Evolutionary conservation across 805 yeast genomes (phyloP).

Genomic region (Komagataella kurtzmanii): DNA sequence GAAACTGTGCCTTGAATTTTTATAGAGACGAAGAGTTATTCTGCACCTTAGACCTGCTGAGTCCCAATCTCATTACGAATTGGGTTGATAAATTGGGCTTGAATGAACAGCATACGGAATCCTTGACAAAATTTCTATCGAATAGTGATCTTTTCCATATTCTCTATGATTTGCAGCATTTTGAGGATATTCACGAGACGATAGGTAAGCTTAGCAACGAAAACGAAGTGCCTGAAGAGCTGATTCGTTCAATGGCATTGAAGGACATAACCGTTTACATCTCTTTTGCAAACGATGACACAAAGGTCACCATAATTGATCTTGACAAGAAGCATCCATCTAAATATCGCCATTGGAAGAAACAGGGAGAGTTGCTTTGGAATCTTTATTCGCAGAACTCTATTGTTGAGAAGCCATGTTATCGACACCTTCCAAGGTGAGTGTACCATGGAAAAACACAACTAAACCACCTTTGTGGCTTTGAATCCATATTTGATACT

Average conservation of each 20-base stretch:
- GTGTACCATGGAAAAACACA: constrained; percentile 16
- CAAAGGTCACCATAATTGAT: constrained; percentile 23
- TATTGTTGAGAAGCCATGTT: not conserved
- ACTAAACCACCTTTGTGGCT: constrained; percentile 2
- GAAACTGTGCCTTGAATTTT: constrained; percentile 27
- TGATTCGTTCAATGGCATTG: constrained; percentile 34
- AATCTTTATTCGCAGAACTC: not conserved
- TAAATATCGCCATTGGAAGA: constrained; percentile 31
- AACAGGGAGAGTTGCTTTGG: constrained; percentile 8
- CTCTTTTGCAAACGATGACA: constrained; percentile 12
- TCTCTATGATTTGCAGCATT: constrained; percentile 20
- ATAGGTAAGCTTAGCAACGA: constrained; percentile 17
- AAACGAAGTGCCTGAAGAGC: constrained; percentile 25
- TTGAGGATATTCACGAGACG: constrained; percentile 14
- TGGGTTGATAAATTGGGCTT: constrained; percentile 19
- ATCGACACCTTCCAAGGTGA: not conserved
- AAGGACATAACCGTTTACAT: constrained; percentile 38
- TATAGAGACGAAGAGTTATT: constrained; percentile 4
- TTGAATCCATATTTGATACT: constrained; percentile 16
- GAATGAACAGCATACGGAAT: not conserved
- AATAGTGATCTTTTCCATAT: constrained; percentile 4
- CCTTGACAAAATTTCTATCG: not conserved
- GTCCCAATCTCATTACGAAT: constrained; percentile 14
- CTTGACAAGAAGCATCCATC: constrained; percentile 31
- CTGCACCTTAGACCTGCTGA: constrained; percentile 27